Evolutionary conservation across 2,329 filamentous ascomycete species (phyloP).

Genomic region (Verticillium zaregamsianum): DNA sequence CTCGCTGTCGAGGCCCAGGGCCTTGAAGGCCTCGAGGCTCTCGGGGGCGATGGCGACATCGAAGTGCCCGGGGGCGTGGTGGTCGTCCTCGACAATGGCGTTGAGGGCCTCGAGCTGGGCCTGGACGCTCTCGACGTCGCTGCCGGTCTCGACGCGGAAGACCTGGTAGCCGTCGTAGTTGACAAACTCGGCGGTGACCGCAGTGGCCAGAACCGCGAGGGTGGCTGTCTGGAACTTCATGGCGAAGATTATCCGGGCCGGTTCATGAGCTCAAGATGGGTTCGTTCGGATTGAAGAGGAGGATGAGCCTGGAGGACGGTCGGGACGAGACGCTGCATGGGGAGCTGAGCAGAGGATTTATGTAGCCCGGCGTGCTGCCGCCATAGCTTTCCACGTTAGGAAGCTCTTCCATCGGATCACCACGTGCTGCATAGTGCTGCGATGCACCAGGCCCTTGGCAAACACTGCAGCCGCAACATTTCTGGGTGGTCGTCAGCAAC

Average conservation of each 20-base stretch:
- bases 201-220: slow-evolving; percentile 2
- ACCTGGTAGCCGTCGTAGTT: slow-evolving; percentile 41
- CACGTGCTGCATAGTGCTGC: not conserved
- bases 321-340: not conserved
- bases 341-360: not conserved
- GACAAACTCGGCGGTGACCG: slow-evolving; percentile 13
- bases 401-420: not conserved
- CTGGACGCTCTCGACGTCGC: slow-evolving; percentile 11
- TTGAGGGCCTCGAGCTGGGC: slow-evolving; percentile 13
- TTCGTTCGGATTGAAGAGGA: not conserved
- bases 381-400: not conserved
- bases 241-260: not conserved
- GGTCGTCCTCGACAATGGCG: slow-evolving; percentile 19
- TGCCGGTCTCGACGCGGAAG: slow-evolving; percentile 24
- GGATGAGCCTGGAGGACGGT: not conserved
- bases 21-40: slow-evolving; percentile 15
- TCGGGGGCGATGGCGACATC: slow-evolving; percentile 21
- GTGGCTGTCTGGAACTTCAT: slow-evolving; percentile 1
- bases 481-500: not conserved
- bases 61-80: slow-evolving; percentile 14
- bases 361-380: not conserved
- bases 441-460: not conserved
- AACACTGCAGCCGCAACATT: not conserved
- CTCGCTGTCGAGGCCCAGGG: slow-evolving; percentile 16
- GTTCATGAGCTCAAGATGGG: not conserved